Evolutionary conservation across 257 asterid species (phyloP).

Genomic region (Knoxia roxburghii): DNA sequence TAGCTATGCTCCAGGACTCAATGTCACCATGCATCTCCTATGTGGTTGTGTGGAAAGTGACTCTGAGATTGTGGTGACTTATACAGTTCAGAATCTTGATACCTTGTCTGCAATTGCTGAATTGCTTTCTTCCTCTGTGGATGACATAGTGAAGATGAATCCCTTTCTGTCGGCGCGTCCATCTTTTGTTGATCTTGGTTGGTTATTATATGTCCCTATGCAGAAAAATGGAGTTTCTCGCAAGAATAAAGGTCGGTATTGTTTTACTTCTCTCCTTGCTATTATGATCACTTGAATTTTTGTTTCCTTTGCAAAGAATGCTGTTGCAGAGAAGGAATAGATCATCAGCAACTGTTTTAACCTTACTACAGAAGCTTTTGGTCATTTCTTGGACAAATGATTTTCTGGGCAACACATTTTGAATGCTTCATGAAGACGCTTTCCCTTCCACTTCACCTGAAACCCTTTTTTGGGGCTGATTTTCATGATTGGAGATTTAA

Average conservation of each 20-base stretch:
- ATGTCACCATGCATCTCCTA: constrained; percentile 43
- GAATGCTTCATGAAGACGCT: too few species aligned
- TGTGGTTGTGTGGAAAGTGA: constrained; percentile 65
- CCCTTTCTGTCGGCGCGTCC: constrained; percentile 33
- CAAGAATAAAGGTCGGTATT: constrained; percentile 27
- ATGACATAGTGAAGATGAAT: constrained; percentile 45
- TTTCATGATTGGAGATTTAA: too few species aligned
- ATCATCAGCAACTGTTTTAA: neutral
- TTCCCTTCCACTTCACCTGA: neutral
- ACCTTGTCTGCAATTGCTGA: constrained; percentile 39
- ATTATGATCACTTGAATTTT: neutral
- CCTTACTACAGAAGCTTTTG: neutral
- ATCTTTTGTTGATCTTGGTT: constrained; percentile 38
- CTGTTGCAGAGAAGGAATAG: neutral
- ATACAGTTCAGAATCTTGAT: constrained; percentile 60
- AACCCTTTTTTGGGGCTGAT: neutral
- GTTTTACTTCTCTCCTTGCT: neutral
- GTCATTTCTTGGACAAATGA: neutral
- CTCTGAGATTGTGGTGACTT: constrained; percentile 53
- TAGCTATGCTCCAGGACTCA: constrained; percentile 14
- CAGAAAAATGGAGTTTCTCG: constrained; percentile 36
- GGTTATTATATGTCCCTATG: constrained; percentile 67
- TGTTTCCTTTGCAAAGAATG: too few species aligned
- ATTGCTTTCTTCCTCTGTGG: constrained; percentile 44
- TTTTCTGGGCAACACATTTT: neutral